Percentiles rank a stretch among this genome's conserved stretches.
Evolutionary conservation across 2,329 filamentous ascomycete species (phyloP).

Genomic region (Aureobasidium sp.): DNA sequence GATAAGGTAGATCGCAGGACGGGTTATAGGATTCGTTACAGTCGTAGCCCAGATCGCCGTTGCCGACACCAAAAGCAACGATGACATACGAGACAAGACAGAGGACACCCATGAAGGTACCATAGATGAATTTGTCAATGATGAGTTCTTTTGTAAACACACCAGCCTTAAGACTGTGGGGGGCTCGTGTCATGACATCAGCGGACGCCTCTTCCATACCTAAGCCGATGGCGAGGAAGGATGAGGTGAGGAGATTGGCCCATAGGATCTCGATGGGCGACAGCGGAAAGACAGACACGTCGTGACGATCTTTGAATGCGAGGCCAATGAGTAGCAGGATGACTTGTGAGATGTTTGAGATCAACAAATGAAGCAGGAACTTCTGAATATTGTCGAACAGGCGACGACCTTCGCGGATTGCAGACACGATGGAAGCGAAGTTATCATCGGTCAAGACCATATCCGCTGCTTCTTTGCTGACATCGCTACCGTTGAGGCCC

Average conservation of each 20-base stretch:
- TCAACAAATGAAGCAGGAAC: slow-evolving; percentile 71
- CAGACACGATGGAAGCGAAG: slow-evolving; percentile 91
- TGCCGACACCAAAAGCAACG: slow-evolving; percentile 49
- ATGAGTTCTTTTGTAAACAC: slow-evolving; percentile 54
- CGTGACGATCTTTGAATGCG: slow-evolving; percentile 49
- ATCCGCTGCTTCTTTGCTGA: slow-evolving; percentile 95
- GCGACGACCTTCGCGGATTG: slow-evolving; percentile 98
- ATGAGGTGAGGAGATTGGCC: slow-evolving; percentile 54
- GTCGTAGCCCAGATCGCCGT: slow-evolving; percentile 46
- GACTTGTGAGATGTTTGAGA: slow-evolving; percentile 54
- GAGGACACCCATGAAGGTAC: slow-evolving; percentile 49
- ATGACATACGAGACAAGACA: slow-evolving; percentile 51
- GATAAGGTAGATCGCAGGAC: slow-evolving; percentile 47
- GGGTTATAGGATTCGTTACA: slow-evolving; percentile 51
- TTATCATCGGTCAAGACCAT: slow-evolving; percentile 94
- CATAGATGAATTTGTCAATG: slow-evolving; percentile 54
- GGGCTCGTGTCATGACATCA: slow-evolving; percentile 53
- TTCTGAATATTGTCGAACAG: slow-evolving; percentile 99
- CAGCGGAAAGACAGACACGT: slow-evolving; percentile 50
- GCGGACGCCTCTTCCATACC: slow-evolving; percentile 51
- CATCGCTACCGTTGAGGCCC: slow-evolving; percentile 94
- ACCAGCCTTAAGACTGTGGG: slow-evolving; percentile 45
- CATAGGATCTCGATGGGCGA: slow-evolving; percentile 54
- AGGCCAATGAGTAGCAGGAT: slow-evolving; percentile 52
- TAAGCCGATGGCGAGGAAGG: slow-evolving; percentile 52